phyloP scores from a whole-genome alignment of 192 early-diverging fungal species.

The Coemansia sp. region DNA sequence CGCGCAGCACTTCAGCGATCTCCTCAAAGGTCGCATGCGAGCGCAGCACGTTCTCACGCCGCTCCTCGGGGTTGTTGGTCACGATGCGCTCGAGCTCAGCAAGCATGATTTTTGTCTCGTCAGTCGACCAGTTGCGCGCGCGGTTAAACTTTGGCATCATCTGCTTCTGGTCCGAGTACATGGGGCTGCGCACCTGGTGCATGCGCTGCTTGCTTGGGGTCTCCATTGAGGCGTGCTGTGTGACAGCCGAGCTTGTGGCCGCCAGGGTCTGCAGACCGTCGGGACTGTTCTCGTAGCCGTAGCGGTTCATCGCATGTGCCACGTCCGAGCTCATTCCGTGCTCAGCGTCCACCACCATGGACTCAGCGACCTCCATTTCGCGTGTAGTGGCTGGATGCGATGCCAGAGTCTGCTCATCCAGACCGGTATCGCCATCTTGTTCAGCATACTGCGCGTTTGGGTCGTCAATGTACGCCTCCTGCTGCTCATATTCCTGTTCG shows the following conservation, averaged over 20 bases:
- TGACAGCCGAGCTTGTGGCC: slow-evolving; percentile 52
- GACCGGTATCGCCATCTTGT: slow-evolving; percentile 10
- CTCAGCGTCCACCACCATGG: slow-evolving; percentile 39
- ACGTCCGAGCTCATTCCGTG: slow-evolving; percentile 31
- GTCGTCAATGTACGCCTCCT: slow-evolving; percentile 37
- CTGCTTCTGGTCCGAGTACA: slow-evolving; percentile 47
- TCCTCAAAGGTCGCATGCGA: slow-evolving; percentile 51
- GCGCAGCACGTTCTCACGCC: slow-evolving; percentile 48
- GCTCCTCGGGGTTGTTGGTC: slow-evolving; percentile 47
- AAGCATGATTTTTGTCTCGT: slow-evolving; percentile 53
- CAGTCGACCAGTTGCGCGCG: slow-evolving; percentile 54
- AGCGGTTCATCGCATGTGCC: slow-evolving; percentile 44
- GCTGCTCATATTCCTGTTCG: slow-evolving; percentile 41
- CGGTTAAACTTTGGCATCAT: slow-evolving; percentile 58
- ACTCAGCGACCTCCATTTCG: slow-evolving; percentile 45
- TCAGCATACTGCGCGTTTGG: slow-evolving; percentile 30
- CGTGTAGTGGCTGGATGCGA: slow-evolving; percentile 45
- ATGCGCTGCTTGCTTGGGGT: slow-evolving; percentile 19
- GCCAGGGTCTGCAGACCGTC: slow-evolving; percentile 54
- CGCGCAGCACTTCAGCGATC: slow-evolving; percentile 44
- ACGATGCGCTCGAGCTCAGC: slow-evolving; percentile 52
- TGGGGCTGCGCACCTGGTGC: slow-evolving; percentile 23
- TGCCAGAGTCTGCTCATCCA: slow-evolving; percentile 53
- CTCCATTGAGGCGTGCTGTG: slow-evolving; percentile 22
- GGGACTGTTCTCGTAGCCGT: slow-evolving; percentile 40